Evolutionary conservation across 345 rosid species (phyloP), one percentile per base, ranked within the genome.

Genomic region (Mallotus nudiflorus): DNA sequence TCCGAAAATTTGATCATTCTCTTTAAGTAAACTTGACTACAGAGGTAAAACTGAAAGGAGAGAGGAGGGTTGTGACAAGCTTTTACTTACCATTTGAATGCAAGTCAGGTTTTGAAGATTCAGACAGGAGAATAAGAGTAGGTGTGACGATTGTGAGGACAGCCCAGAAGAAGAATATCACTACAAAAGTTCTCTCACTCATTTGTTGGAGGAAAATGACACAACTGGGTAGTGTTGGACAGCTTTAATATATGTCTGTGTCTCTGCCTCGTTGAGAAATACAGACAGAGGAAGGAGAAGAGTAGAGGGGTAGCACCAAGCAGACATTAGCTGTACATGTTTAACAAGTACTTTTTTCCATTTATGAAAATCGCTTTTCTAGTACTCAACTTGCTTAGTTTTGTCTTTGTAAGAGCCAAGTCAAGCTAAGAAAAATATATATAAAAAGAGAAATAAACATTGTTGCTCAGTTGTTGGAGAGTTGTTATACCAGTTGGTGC

Each of bases 91-190:
- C 88, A 29, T 80, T 51, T 27, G 49, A 51, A 44, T 68, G 73
- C 67, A 65, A 25, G 42, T 72, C 56, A 57, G 75, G 65, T 56
- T 82, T 91, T 59, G 88, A 79, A 61, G 96, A 84, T 20, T 90
- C 91, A 18, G 97, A 90, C 88, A 85, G 77, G 66, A 82, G 75
- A 83, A 95, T 78, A 50, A 95, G 93, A 1, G 87, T 89, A 29
- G 99, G 99, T 8, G 97, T 88, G 86, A 95, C 75, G 65, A 95
- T 77, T 12, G 96, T 81, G 73, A 95, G 96, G 73, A 83, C 71
- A 63, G 97, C 97, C 99, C 99, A 95, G 81, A 89, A 92, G 89
- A 95, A 85, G 83, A 92, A 87, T 68, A 95, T 86, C 80, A 92
- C 72, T 14, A 86, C 91, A 39, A 81, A 82, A 55, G 78, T 89